A percentile compares a stretch with the other conserved stretches of the same genome.
Conservation (phyloP, 495 filamentous ascomycete species). For the Aspergillus nanangensis region DNA sequence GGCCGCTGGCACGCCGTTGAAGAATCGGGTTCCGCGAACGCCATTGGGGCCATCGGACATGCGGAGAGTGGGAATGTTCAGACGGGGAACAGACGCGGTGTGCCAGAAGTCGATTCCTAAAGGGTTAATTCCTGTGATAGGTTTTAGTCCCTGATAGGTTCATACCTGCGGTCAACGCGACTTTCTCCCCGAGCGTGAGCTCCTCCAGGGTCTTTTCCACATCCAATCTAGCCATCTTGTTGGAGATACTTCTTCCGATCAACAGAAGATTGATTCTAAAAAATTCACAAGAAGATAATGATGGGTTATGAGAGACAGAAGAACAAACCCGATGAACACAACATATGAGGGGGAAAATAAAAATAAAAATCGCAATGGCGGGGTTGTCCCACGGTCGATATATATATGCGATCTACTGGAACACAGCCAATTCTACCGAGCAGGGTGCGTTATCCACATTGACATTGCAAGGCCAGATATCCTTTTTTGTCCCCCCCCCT, state of each 20-base stretch:
- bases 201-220: conserved; percentile 59
- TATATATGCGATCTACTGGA: too few species aligned
- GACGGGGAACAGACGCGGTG: conserved; percentile 60
- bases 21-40: conserved; percentile 68
- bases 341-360: not conserved
- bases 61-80: conserved; percentile 65
- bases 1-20: conserved; percentile 63
- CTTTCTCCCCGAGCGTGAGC: conserved; percentile 59
- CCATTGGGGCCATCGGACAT: conserved; percentile 75
- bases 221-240: conserved; percentile 53
- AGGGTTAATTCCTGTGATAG: not conserved
- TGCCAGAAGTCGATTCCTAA: conserved; percentile 74
- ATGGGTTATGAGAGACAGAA: not conserved
- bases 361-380: too few species aligned
- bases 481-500: too few species aligned
- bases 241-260: conserved; percentile 2
- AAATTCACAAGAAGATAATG: not conserved
- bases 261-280: not conserved
- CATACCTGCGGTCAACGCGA: conserved; percentile 55
- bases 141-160: not conserved
- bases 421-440: too few species aligned
- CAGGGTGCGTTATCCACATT: too few species aligned
- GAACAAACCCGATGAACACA: not conserved
- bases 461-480: too few species aligned
- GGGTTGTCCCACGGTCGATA: too few species aligned